Evolutionary conservation across 345 rosid species (phyloP).

Genomic region (Melaleuca quinquenervia): DNA sequence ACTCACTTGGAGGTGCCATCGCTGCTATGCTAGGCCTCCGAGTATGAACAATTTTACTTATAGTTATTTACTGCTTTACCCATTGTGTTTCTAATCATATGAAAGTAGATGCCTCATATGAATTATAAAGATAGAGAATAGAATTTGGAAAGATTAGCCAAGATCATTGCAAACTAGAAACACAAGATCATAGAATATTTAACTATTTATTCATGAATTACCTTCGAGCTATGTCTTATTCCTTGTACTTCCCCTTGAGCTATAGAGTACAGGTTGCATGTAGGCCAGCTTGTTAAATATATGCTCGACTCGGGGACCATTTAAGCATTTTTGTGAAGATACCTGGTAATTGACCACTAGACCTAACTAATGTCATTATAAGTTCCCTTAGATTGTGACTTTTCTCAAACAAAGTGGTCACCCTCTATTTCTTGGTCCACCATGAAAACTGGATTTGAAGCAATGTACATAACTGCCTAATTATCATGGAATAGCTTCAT

Average conservation of each 20-base stretch:
- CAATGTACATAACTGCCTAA: neutral
- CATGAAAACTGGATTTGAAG: neutral
- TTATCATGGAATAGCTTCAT: neutral
- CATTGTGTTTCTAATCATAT: neutral
- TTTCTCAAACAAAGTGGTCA: neutral
- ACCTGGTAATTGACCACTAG: neutral
- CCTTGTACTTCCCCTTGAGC: neutral
- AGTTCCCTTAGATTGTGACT: neutral
- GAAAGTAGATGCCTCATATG: neutral
- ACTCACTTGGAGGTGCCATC: slow-evolving; percentile 91
- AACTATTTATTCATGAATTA: neutral
- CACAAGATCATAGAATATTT: neutral
- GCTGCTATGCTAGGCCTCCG: slow-evolving; percentile 76
- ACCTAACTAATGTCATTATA: neutral
- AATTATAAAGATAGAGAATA: neutral
- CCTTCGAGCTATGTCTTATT: neutral
- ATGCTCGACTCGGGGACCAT: neutral
- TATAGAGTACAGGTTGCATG: neutral
- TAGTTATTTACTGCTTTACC: neutral
- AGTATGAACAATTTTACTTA: slow-evolving; percentile 28
- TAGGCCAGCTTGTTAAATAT: neutral
- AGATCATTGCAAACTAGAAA: neutral
- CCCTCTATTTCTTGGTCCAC: neutral
- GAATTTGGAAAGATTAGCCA: neutral
- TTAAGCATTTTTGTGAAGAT: neutral